phyloP scores from a whole-genome alignment of 108 stramenopile genomes.

The Cyclotella sp. region DNA sequence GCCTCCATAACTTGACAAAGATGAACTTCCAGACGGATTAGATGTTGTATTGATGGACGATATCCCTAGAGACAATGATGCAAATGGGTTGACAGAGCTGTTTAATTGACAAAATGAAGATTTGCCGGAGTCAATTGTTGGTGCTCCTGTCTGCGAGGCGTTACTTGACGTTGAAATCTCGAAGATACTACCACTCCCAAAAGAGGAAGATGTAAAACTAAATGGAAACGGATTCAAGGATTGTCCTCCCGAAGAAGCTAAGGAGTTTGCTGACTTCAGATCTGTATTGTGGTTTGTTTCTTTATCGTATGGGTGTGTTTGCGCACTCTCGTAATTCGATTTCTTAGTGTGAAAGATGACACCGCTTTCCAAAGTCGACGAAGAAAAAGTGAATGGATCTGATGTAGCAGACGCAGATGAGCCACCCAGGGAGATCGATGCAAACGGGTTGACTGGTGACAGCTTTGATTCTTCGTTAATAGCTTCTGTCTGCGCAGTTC shows the following conservation, averaged over 20 bases:
- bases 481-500: no score
- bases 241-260: neutral
- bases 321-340: no score
- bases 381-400: neutral
- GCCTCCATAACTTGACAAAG: neutral
- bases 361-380: neutral
- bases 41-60: neutral
- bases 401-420: neutral
- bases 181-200: neutral
- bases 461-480: neutral
- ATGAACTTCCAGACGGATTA: neutral
- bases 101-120: no score
- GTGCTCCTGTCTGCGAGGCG: no score
- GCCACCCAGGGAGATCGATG: neutral
- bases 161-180: neutral
- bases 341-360: no score
- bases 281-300: neutral
- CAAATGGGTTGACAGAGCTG: conserved; percentile 6
- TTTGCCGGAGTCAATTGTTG: no score
- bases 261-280: neutral
- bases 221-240: conserved; percentile 2
- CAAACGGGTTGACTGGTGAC: neutral
- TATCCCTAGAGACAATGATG: neutral
- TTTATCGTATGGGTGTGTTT: no score
- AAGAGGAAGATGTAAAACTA: neutral